A percentile compares a stretch with the other conserved stretches of the same genome.
Evolutionary conservation across 345 rosid genomes (phyloP).

Genomic region (Odontarrhena argentea): DNA sequence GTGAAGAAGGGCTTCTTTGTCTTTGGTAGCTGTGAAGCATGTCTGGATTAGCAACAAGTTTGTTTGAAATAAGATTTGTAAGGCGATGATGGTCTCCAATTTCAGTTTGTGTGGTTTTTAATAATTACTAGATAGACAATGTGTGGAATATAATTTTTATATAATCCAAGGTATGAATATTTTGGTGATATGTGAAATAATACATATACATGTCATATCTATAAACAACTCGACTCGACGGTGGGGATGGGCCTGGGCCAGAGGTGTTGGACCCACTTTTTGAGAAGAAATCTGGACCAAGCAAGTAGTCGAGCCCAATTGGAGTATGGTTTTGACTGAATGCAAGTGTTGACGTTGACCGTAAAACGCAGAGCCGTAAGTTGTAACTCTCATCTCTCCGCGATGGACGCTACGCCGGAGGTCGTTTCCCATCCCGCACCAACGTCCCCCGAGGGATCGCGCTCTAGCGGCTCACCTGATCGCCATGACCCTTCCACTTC

Average conservation of each 20-base stretch:
- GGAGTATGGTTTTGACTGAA: constrained; percentile 22
- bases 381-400: neutral
- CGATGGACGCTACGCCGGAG: constrained; percentile 52
- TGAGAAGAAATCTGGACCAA: constrained; percentile 75
- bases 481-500: constrained; percentile 51
- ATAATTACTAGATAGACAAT: too few species aligned
- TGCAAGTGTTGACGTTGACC: constrained; percentile 29
- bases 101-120: too few species aligned
- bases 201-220: too few species aligned
- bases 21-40: constrained; percentile 56
- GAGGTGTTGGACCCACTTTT: constrained; percentile 77
- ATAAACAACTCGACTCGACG: constrained; percentile 48
- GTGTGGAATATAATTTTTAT: too few species aligned
- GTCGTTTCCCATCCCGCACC: constrained; percentile 45
- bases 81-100: neutral
- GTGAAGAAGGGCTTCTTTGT: constrained; percentile 25
- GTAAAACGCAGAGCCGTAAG: constrained; percentile 35
- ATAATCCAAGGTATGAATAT: too few species aligned
- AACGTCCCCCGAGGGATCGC: constrained; percentile 40
- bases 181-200: too few species aligned
- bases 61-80: constrained; percentile 20
- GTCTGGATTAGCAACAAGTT: neutral
- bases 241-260: constrained; percentile 72
- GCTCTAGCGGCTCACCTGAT: constrained; percentile 55
- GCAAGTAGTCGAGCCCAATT: constrained; percentile 12